Percentiles rank a stretch among this genome's conserved stretches.
phyloP scores from a whole-genome alignment of 2,329 filamentous ascomycete genomes.

The Diaporthe capsici region DNA sequence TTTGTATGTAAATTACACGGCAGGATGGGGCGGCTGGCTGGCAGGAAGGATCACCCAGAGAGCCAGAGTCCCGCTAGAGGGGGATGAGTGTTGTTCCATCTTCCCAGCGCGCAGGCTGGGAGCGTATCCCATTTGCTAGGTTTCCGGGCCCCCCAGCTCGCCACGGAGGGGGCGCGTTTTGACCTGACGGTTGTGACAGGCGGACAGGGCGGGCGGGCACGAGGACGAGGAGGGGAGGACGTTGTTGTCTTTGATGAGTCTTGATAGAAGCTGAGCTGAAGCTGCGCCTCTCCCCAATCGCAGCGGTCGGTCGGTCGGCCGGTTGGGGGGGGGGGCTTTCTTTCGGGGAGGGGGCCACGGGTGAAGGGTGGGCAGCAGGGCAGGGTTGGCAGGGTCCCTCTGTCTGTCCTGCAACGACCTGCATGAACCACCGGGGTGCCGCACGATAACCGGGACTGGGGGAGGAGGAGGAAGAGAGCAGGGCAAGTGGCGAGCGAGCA shows the following conservation, averaged over 20 bases:
- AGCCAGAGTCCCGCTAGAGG: constrained; percentile 2
- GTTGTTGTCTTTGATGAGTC: constrained; percentile 1
- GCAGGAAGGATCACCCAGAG: background rate
- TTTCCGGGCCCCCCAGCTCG: constrained; percentile 22
- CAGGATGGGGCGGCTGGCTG: background rate
- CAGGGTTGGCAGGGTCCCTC: constrained; percentile 10
- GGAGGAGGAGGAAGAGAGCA: background rate
- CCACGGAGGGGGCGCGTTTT: constrained; percentile 1
- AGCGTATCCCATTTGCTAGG: constrained; percentile 1
- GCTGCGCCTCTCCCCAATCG: constrained; percentile 17
- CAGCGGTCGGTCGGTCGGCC: constrained; percentile 9
- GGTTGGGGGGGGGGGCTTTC: background rate
- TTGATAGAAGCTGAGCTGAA: constrained; percentile 12
- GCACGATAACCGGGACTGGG: constrained; percentile 24
- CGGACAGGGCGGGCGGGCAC: background rate
- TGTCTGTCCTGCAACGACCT: constrained; percentile 20
- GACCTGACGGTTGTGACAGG: constrained; percentile 14
- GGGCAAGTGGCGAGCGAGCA: background rate
- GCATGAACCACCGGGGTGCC: constrained; percentile 33
- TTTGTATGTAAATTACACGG: background rate
- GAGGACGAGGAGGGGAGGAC: background rate
- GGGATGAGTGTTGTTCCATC: constrained; percentile 26
- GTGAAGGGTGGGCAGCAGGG: background rate
- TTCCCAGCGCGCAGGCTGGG: constrained; percentile 11
- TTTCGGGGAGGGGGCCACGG: background rate